Conservation (phyloP, 441 rosid genomes). For the Bocquillonia castaneifolia region DNA sequence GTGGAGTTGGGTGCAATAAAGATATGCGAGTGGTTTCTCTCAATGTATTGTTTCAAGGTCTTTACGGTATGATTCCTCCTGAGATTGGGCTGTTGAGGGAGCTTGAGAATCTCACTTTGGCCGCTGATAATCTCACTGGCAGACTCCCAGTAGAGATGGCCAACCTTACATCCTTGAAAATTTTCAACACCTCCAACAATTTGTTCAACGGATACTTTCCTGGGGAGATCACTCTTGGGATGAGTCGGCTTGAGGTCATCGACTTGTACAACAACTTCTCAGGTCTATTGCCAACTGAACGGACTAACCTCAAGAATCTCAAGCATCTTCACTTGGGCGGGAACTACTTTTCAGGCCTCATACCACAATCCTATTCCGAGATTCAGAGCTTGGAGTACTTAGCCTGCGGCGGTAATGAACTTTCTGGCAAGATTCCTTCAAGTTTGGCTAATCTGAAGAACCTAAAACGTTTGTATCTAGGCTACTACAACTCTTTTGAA, state of each 20-base stretch:
- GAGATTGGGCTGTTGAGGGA: slow-evolving; percentile 51
- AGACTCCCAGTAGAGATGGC: slow-evolving; percentile 48
- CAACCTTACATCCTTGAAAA: slow-evolving; percentile 47
- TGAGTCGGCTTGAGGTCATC: slow-evolving; percentile 52
- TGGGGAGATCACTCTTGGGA: slow-evolving; percentile 38
- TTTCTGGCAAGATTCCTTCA: slow-evolving; percentile 49
- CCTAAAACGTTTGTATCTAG: slow-evolving; percentile 44
- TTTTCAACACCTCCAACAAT: slow-evolving; percentile 62
- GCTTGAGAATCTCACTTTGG: slow-evolving; percentile 55
- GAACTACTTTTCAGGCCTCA: slow-evolving; percentile 59
- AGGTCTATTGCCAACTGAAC: slow-evolving; percentile 48
- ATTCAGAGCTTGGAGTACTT: slow-evolving; percentile 56
- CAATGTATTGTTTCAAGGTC: slow-evolving; percentile 39
- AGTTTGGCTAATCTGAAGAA: slow-evolving; percentile 51
- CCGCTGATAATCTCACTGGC: slow-evolving; percentile 47
- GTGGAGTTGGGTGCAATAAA: slow-evolving; percentile 34
- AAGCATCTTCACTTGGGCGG: slow-evolving; percentile 58
- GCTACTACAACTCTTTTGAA: slow-evolving; percentile 48
- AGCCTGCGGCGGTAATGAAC: slow-evolving; percentile 48
- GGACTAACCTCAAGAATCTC: slow-evolving; percentile 42
- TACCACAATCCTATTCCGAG: slow-evolving; percentile 63
- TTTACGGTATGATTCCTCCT: slow-evolving; percentile 53
- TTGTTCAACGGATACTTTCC: slow-evolving; percentile 45
- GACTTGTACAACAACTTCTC: slow-evolving; percentile 62
- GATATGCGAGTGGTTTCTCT: slow-evolving; percentile 50